Base-by-base conservation (phyloP, 2,329 filamentous ascomycete genomes). In the Pseudodiploospora longispora region DNA sequence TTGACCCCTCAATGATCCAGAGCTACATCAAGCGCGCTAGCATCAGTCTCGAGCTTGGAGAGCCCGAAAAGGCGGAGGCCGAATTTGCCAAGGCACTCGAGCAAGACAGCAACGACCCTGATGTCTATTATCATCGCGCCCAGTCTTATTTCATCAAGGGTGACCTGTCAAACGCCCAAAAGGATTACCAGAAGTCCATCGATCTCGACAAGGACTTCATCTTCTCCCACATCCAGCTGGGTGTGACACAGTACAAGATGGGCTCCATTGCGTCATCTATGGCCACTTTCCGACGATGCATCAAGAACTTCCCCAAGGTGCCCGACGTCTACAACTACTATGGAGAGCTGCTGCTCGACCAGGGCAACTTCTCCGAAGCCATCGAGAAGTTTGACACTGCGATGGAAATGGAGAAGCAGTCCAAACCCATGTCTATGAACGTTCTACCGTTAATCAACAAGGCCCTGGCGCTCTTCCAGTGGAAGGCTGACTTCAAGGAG, bases 311-410 rank as follows among this genome's bases (percentile, higher is more conserved):
- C 62, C 86, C 89, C 60, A 87, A 91, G 62, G 87, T 95, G 8
- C 90, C 91, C 5, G 93, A 98, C 61, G 93, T 97, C 35, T 98
- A 97, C 77, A 98, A 98, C 77, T 98, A 98, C 78, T 97, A 95
- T 60, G 93, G 93, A 59, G 93, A 98, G 72, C 78, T 98, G 45
- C 77, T 98, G 46, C 82, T 98, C 43, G 93, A 98, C 72, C 93
- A 97, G 73, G 84, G 88, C 67, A 95, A 96, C 68, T 97, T 84
- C 69, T 75, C 87, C 47, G 91, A 98, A 64, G 93, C 93, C 28
- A 89, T 98, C 51, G 87, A 95, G 71, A 95, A 96, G 70, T 98
- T 98, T 59, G 93, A 98, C 65, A 93, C 83, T 28, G 93, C 93
- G n/a, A 90, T 97, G 53, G 90, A 97, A 62, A 91, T 97, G 84